Conservation (phyloP, 2,329 filamentous ascomycete genomes). For the Pseudogymnoascus sp. region DNA sequence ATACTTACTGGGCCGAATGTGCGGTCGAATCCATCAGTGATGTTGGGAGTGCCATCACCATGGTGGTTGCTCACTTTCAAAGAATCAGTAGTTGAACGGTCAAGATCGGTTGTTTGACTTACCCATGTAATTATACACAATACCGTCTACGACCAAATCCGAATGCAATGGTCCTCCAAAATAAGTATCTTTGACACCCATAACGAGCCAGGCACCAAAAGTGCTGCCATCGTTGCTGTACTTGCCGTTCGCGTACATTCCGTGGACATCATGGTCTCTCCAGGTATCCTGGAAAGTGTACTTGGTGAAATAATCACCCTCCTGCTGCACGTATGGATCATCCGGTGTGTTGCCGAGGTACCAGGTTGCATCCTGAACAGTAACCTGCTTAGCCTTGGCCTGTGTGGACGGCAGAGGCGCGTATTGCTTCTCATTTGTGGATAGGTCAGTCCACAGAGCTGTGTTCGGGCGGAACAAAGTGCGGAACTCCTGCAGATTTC, state of each 20-base stretch:
- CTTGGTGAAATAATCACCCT: conserved; percentile 58
- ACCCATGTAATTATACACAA: conserved; percentile 56
- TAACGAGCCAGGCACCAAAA: conserved; percentile 55
- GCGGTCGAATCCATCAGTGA: conserved; percentile 55
- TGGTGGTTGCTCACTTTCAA: conserved; percentile 50
- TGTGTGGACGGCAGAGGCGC: conserved; percentile 43
- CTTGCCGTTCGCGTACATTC: conserved; percentile 44
- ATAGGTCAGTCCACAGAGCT: conserved; percentile 52
- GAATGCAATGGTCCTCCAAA: conserved; percentile 55
- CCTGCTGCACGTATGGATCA: conserved; percentile 47
- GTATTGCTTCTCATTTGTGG: conserved; percentile 47
- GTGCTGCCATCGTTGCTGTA: conserved; percentile 42
- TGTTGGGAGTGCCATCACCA: conserved; percentile 54
- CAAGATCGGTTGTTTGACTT: conserved; percentile 8
- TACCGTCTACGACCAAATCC: conserved; percentile 55
- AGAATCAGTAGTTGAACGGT: conserved; percentile 15
- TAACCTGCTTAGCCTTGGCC: conserved; percentile 35
- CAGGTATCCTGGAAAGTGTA: conserved; percentile 54
- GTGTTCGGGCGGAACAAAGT: conserved; percentile 54
- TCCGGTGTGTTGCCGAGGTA: conserved; percentile 46
- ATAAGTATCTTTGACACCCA: conserved; percentile 57
- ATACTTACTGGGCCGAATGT: conserved; percentile 48
- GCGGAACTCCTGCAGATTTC: conserved; percentile 53
- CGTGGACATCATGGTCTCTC: conserved; percentile 51
- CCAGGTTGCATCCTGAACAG: conserved; percentile 59